phyloP scores from a whole-genome alignment of 2,329 filamentous ascomycete genomes.

The Botrytis byssoidea region DNA sequence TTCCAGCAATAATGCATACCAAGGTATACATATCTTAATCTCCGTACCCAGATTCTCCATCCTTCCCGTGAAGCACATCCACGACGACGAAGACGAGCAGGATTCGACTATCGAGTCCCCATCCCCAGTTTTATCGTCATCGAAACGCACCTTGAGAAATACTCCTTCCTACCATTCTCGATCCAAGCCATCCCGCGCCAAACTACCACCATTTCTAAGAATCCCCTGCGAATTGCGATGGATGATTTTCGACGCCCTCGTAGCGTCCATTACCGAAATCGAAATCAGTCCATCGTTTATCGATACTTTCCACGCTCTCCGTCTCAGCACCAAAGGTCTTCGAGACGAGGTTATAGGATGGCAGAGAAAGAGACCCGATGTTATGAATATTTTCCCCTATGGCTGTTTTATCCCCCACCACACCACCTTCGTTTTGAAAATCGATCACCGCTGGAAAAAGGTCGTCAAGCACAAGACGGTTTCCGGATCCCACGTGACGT shows the following conservation, averaged over 20 bases:
- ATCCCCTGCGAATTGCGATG: not conserved
- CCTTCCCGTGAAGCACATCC: not conserved
- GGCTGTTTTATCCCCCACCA: not conserved
- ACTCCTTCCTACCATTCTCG: fast-evolving
- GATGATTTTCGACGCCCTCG: not conserved
- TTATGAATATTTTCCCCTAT: not conserved
- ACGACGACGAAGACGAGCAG: not conserved
- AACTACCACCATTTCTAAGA: not conserved
- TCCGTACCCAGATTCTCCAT: not conserved
- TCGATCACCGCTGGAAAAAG: not conserved
- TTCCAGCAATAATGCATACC: fast-evolving
- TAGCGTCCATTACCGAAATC: not conserved
- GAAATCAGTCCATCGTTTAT: not conserved
- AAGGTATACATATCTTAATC: not conserved
- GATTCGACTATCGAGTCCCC: not conserved
- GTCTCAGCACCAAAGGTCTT: slow-evolving; percentile 3
- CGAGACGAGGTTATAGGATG: not conserved
- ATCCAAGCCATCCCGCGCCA: not conserved
- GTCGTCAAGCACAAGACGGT: not conserved
- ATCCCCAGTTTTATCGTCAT: fast-evolving
- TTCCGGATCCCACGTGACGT: not conserved
- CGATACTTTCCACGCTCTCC: not conserved
- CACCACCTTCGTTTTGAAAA: not conserved
- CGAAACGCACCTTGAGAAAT: not conserved
- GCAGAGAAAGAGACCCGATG: not conserved